Evolutionary conservation across 1,284 basidiomycete genomes (phyloP), one percentile per base, ranked within the genome.

Genomic region (Apiotrichum laibachii): DNA sequence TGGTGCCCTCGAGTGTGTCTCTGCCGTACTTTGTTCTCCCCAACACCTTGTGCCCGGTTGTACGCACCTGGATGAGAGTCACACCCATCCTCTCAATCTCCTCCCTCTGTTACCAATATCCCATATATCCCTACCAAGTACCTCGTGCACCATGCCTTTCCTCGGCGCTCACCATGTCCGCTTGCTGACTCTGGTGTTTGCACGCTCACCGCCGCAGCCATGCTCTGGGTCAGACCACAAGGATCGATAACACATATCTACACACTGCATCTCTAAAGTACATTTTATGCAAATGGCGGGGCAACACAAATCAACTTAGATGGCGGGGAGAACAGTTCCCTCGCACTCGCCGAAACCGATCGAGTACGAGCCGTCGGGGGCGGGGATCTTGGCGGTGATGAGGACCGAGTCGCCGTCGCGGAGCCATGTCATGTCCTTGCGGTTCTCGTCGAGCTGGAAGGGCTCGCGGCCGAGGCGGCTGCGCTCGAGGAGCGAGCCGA

Each of bases 401-500:
- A 31, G 31, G 40, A 63, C 58, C 18, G 37, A 50, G 58, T 63
- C 62, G 34, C 62, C 62, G 50, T 63, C 62, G 31, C 62, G 62
- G n/a, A 63, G 58, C 40, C 46, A 63, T 18, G 56, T 60, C 62
- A 63, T 63, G 62, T 63, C 62, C 46, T 49, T 54, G 53, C 62
- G 62, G 49, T 4, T 44, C 15, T 52, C 56, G 50, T 52, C 56
- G 50, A 63, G 58, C 43, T 42, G 31, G 56, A 60, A 63, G 11
- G 62, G 58, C 56, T 60, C 33, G 35, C 42, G 40, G 39, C 62
- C 62, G 13, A 53, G 33, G 18, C 53, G 37, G 16, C 54, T 59
- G 52, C 61, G 57, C 59, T 67, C 66, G 37, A 67, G 60, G 19
- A 67, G 59, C 33, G 61, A 67, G 9, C 61, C 66, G 26, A 68